These are phyloP conservation scores for Cryomyces minteri DNA, from an alignment of 495 filamentous ascomycete genomes.

Conservation along the genomic window DNA sequence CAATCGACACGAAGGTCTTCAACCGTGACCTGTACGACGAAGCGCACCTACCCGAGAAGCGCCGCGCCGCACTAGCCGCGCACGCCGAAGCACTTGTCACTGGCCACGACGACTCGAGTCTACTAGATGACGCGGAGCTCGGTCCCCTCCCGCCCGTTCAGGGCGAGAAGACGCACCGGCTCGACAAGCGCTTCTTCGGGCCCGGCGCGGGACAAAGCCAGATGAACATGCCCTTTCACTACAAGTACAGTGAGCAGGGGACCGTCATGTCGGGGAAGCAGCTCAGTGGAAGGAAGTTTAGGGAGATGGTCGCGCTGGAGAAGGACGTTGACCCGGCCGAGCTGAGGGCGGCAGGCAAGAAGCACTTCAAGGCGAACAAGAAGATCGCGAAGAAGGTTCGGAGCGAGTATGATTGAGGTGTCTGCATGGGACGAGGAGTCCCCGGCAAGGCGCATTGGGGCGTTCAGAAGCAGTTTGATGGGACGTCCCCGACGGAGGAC, in stretches of 20 bases:
- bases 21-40: constrained; percentile 78
- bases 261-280: constrained; percentile 35
- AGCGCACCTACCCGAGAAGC: constrained; percentile 55
- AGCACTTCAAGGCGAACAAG: constrained; percentile 77
- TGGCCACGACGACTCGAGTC: constrained; percentile 16
- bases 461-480: no score
- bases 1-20: constrained; percentile 54
- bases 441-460: no score
- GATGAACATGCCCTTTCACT: constrained; percentile 66
- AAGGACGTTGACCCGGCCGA: constrained; percentile 72
- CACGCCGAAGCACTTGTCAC: constrained; percentile 12
- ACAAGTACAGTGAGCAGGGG: constrained; percentile 73
- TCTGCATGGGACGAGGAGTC: no score
- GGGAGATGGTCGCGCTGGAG: constrained; percentile 69
- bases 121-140: constrained; percentile 22
- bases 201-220: constrained; percentile 35
- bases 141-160: constrained; percentile 16
- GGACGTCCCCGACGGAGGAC: no score
- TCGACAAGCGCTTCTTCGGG: constrained; percentile 82
- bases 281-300: constrained; percentile 67
- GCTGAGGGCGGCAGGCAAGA: constrained; percentile 57
- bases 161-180: constrained; percentile 50
- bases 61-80: constrained; percentile 35
- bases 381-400: neutral
- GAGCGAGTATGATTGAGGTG: no score